Conservation (phyloP, 148 eudicot genomes). For the Simmondsia chinensis region DNA sequence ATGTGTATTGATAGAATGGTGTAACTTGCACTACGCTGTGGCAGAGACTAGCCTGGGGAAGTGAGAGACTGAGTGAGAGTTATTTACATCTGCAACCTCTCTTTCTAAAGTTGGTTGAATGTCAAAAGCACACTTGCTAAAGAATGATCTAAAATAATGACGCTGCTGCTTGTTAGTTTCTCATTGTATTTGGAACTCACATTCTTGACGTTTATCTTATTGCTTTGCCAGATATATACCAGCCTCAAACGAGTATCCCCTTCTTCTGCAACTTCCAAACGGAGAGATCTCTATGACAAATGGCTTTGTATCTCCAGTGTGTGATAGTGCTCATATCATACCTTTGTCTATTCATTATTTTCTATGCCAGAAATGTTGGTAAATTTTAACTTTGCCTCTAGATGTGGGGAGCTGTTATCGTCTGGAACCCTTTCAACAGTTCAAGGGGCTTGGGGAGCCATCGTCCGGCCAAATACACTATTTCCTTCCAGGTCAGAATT, state of each 20-base stretch:
- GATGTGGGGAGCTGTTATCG: slow-evolving; percentile 98
- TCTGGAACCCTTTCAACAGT: slow-evolving; percentile 87
- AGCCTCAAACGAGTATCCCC: slow-evolving; percentile 87
- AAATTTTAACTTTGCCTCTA: slow-evolving; percentile 20
- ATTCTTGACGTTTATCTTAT: neutral
- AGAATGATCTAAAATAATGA: too few relatives aligned
- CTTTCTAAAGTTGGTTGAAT: too few relatives aligned
- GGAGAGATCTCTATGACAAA: slow-evolving; percentile 76
- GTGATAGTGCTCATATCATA: slow-evolving; percentile 10
- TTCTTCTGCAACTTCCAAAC: slow-evolving; percentile 69
- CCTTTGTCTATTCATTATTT: slow-evolving; percentile 1
- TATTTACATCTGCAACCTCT: too few relatives aligned
- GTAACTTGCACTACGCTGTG: too few relatives aligned
- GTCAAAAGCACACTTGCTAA: too few relatives aligned
- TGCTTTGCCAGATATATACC: slow-evolving; percentile 65
- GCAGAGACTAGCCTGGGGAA: too few relatives aligned
- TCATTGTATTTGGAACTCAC: slow-evolving; percentile 7
- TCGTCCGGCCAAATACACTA: slow-evolving; percentile 28
- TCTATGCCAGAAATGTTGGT: slow-evolving; percentile 3
- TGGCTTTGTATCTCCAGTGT: slow-evolving; percentile 93
- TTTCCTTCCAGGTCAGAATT: slow-evolving; percentile 58
- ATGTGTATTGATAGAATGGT: too few relatives aligned
- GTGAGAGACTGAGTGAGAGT: too few relatives aligned
- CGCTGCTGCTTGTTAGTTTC: neutral
- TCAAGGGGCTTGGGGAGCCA: slow-evolving; percentile 23